Base-by-base conservation (phyloP, 345 rosid species). In the Gossypium australe region DNA sequence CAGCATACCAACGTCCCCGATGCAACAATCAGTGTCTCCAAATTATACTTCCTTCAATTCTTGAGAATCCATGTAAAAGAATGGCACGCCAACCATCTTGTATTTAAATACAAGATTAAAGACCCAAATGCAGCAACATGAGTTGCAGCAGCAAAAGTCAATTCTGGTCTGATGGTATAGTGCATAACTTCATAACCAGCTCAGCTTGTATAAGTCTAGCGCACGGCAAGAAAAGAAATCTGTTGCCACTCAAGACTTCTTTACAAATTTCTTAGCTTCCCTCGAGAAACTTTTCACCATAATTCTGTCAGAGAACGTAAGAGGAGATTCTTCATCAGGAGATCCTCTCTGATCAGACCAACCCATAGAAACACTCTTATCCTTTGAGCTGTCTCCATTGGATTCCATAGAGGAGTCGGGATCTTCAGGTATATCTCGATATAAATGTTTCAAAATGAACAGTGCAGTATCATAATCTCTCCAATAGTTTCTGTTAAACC, bases 381-480 rank as follows among this genome's bases (percentile, higher is more conserved):
- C 74, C 47, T 84, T 84, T 24, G 89, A 24, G 68, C 78, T 82
- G 71, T 55, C 71, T 66, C 66, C 82, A 0, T 57, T 24, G 27
- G 82, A 79, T 60, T 82, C 87, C 43, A 20, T 44, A 25, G 79
- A 71, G 3, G 79, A 83, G 81, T 61, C 70, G 11, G 85, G 84
- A 52, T 86, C 91, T 64, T 93, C 93, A 43, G 87, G 90, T 75
- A 93, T 89, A 55, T 87, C 90, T 17, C 88, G 83, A 75, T 91
- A 90, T 76, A 95, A 78, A 85, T 95, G 95, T 79, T 88, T 91
- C 80, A 95, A 80, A 72, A 95, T 90, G 86, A 92, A 95, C 25
- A 95, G 93, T 27, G 98, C 98, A 16, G 99, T 91, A 72, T 95
- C 99, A 18, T 72, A 43, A 80, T 95, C 99, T 82, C 98, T 92